These are phyloP conservation scores for Boletellus deceptivus DNA, from an alignment of 1,284 basidiomycete species.

Conservation along the genomic window DNA sequence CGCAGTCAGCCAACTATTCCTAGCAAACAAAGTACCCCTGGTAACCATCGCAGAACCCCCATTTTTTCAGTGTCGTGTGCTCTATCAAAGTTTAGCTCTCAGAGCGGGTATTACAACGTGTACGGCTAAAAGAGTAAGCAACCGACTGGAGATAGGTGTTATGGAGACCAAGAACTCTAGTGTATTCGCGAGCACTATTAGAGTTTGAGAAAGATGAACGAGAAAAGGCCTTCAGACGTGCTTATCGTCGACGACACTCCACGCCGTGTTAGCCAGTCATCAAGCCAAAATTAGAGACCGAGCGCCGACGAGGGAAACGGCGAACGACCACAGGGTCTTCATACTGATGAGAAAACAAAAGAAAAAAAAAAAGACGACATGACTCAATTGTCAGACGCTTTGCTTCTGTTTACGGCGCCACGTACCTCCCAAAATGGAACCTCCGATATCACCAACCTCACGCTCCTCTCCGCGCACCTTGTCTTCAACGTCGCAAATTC, in stretches of 20 bases:
- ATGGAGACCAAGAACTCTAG: too few species aligned
- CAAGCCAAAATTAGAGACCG: conserved; percentile 40
- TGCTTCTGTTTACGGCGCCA: background rate
- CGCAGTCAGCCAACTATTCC: too few species aligned
- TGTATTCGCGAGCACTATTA: too few species aligned
- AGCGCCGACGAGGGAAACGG: conserved; percentile 41
- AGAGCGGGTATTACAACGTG: too few species aligned
- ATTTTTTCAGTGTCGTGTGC: too few species aligned
- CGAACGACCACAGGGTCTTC: conserved; percentile 41
- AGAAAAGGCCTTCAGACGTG: background rate
- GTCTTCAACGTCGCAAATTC: conserved; percentile 28
- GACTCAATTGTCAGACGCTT: background rate
- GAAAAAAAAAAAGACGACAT: background rate
- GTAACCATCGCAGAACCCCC: too few species aligned
- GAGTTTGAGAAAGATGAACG: background rate
- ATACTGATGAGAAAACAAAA: conserved; percentile 23
- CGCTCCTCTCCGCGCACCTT: conserved; percentile 32
- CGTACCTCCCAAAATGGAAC: conserved; percentile 40
- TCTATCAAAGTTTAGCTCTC: too few species aligned
- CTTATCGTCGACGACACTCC: background rate
- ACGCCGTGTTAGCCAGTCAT: conserved; percentile 29
- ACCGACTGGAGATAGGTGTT: too few species aligned
- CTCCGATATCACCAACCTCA: conserved; percentile 32
- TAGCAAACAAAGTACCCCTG: too few species aligned
- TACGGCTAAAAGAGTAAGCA: too few species aligned